A percentile compares a stretch with the other conserved stretches of the same genome.
Evolutionary conservation across 108 stramenopile genomes (phyloP).

Genomic region (Nannochloropsis salina): DNA sequence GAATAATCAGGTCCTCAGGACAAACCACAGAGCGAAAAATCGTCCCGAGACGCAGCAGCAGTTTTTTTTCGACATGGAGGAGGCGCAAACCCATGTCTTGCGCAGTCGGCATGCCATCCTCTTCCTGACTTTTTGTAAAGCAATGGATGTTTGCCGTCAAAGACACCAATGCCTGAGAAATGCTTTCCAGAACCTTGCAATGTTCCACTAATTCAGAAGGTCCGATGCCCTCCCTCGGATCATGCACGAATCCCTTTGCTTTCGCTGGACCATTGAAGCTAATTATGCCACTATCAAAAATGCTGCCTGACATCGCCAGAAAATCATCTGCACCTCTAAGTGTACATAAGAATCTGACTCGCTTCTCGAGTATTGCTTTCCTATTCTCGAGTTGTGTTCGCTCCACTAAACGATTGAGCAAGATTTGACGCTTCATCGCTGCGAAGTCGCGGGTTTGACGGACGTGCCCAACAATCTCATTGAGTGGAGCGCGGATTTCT

Average conservation of each 20-base stretch:
- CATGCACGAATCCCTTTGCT: neutral
- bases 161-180: neutral
- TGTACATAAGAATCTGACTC: conserved; percentile 14
- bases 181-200: neutral
- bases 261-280: neutral
- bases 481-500: conserved; percentile 2
- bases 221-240: neutral
- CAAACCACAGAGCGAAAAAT: neutral
- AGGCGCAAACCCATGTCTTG: neutral
- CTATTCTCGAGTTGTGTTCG: neutral
- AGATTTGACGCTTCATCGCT: neutral
- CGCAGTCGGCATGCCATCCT: conserved; percentile 5
- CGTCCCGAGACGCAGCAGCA: neutral
- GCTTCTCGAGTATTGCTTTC: neutral
- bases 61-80: neutral
- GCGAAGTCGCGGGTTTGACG: neutral
- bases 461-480: neutral
- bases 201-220: neutral
- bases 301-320: neutral
- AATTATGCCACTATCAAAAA: neutral
- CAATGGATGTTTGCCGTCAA: neutral
- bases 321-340: neutral
- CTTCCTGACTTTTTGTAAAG: neutral
- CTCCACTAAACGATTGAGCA: neutral
- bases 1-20: neutral